Base-by-base conservation (phyloP, 805 yeast species). In the Pichia cephalocereana region DNA sequence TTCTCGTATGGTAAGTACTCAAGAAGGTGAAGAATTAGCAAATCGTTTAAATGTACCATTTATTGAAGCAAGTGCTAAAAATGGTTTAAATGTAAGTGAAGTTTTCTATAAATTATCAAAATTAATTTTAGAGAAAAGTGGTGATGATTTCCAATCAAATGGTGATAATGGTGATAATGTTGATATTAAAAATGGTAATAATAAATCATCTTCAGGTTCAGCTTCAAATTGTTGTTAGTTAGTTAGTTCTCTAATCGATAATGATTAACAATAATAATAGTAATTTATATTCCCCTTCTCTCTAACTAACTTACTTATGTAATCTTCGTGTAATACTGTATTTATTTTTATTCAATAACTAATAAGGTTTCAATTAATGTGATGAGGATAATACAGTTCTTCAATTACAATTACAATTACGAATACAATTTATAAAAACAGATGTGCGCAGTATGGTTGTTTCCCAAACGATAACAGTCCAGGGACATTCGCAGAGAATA, bases 371-470 rank as follows among this genome's bases (percentile, higher is more conserved):
- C n/a, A n/a, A n/a, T n/a, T n/a, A n/a, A n/a, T n/a, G n/a, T n/a
- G n/a, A n/a, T n/a, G n/a, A n/a, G n/a, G n/a, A n/a, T n/a, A n/a
- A n/a, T n/a, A n/a, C n/a, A n/a, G n/a, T n/a, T n/a, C n/a, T n/a
- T n/a, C n/a, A n/a, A n/a, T n/a, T n/a, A n/a, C n/a, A n/a, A n/a
- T n/a, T n/a, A n/a, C n/a, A n/a, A n/a, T 30, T 34, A 46, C 34
- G 23, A 36, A 1, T 32, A n/a, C 23, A 18, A 8, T 34, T 15
- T 34, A 14, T 8, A 34, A 12, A 39, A 27, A 18, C 41, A 64
- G 60, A 82, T 91, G 97, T 91, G 67, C 73, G 95, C 97, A 82
- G 88, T 95, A 91, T 90, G 98, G 98, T 90, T 90, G 67, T 86
- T 86, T 89, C 98, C 91, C 96, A 86, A 87, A 81, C 93, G 96